Percentiles rank a stretch among this genome's conserved stretches.
These are phyloP conservation scores for Paramecium primaurelia DNA, from an alignment of 73 alveolate species.

Conservation along the genomic window DNA sequence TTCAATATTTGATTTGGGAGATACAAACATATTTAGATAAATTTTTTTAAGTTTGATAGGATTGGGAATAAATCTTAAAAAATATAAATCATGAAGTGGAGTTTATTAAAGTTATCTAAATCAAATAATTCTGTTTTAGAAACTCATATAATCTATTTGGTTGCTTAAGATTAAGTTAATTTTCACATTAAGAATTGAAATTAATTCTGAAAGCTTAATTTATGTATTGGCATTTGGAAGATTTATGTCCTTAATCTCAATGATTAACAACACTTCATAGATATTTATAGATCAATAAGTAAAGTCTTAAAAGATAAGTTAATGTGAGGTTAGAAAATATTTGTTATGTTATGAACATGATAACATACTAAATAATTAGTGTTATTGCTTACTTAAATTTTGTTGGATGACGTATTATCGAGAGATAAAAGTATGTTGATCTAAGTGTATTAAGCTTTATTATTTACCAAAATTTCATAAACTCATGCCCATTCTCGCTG, in stretches of 20 bases:
- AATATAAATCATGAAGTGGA: neutral
- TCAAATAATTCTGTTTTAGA: neutral
- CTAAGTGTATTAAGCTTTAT: neutral
- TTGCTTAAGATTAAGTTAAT: neutral
- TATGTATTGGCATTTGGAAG: neutral
- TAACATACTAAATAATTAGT: neutral
- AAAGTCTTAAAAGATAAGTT: neutral
- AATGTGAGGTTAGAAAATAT: neutral
- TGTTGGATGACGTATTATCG: slow-evolving; percentile 3
- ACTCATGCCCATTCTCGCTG: slow-evolving; percentile 50
- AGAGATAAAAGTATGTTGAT: neutral
- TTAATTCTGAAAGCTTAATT: neutral
- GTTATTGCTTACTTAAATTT: neutral
- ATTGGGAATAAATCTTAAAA: neutral
- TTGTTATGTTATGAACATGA: neutral
- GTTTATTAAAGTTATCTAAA: neutral
- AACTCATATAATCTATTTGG: neutral
- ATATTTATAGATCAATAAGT: neutral
- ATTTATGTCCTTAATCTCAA: neutral
- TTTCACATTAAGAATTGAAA: neutral
- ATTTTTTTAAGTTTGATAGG: neutral
- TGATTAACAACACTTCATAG: neutral
- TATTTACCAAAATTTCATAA: neutral
- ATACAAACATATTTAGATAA: neutral
- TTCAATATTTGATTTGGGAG: neutral